These are phyloP conservation scores for Marvania coccoides DNA, from an alignment of 139 green algal species.

Conservation along the genomic window DNA sequence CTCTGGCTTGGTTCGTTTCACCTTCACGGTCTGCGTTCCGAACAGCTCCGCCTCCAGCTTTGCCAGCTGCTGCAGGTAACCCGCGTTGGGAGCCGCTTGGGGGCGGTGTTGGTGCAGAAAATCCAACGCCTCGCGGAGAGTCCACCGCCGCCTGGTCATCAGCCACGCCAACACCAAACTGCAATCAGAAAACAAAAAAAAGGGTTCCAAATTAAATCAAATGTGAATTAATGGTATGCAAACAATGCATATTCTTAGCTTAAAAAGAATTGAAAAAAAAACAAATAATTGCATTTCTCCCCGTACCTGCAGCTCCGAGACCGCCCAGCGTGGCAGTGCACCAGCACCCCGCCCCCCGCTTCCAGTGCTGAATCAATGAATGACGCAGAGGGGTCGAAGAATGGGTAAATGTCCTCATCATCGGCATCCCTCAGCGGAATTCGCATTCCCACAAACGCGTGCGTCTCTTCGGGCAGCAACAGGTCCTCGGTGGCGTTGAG, in stretches of 20 bases:
- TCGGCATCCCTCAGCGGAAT: conserved; percentile 66
- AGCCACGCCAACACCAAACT: conserved; percentile 22
- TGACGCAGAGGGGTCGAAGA: conserved; percentile 38
- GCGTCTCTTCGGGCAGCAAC: background rate
- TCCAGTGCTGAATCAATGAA: conserved; percentile 60
- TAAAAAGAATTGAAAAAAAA: background rate
- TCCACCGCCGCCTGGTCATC: conserved; percentile 29
- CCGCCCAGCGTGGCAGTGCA: conserved; percentile 88
- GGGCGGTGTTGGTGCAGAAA: conserved; percentile 35
- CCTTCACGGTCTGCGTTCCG: conserved; percentile 45
- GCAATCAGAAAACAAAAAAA: background rate
- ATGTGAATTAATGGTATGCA: too few species aligned
- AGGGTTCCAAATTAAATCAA: background rate
- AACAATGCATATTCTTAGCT: too few species aligned
- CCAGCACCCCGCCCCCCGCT: conserved; percentile 49
- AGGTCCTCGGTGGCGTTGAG: conserved; percentile 70
- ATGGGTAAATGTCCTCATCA: conserved; percentile 59
- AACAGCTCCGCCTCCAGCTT: conserved; percentile 55
- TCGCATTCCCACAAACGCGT: conserved; percentile 14
- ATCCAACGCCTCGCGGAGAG: conserved; percentile 48
- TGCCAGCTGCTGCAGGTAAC: conserved; percentile 65
- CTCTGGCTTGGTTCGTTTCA: conserved; percentile 59
- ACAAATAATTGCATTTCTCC: background rate
- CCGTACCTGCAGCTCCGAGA: conserved; percentile 48
- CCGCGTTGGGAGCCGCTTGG: conserved; percentile 65